Evolutionary conservation across 495 filamentous ascomycete species (phyloP).

Genomic region (Hyaloscypha variabilis): DNA sequence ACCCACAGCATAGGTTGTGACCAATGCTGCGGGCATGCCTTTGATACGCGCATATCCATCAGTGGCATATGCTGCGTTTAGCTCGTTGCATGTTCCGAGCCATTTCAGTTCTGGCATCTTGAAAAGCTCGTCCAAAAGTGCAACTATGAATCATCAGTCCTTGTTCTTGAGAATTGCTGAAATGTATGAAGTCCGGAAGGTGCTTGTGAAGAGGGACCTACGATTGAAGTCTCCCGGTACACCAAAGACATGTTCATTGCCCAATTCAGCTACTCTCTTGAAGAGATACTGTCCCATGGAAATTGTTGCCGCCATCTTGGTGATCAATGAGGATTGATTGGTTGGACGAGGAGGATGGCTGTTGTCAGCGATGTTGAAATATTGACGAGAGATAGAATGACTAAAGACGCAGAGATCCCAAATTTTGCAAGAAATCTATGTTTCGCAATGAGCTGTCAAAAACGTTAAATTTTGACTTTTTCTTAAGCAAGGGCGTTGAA

Average conservation of each 20-base stretch:
- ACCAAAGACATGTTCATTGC: slow-evolving; percentile 63
- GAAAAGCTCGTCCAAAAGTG: slow-evolving; percentile 58
- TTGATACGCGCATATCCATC: slow-evolving; percentile 74
- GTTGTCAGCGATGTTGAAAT: background rate
- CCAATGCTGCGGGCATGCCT: slow-evolving; percentile 58
- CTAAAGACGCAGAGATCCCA: too few species aligned
- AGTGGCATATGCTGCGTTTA: slow-evolving; percentile 62
- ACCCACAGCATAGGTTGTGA: slow-evolving; percentile 73
- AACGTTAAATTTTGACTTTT: background rate
- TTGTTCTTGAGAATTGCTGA: background rate
- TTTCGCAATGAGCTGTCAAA: background rate
- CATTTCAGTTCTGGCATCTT: slow-evolving; percentile 59
- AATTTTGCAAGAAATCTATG: background rate
- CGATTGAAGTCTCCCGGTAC: slow-evolving; percentile 55
- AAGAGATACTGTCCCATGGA: slow-evolving; percentile 61
- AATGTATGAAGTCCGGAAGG: background rate
- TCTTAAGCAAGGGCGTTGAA: background rate
- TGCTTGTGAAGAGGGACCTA: background rate
- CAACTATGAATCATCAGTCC: background rate
- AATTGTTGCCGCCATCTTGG: slow-evolving; percentile 19
- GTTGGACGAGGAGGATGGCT: background rate
- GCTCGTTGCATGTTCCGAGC: slow-evolving; percentile 73
- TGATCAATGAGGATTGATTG: background rate
- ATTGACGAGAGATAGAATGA: too few species aligned
- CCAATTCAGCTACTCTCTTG: slow-evolving; percentile 62